Base-by-base conservation (phyloP, 331 rosid genomes). In the Cydonia oblonga region DNA sequence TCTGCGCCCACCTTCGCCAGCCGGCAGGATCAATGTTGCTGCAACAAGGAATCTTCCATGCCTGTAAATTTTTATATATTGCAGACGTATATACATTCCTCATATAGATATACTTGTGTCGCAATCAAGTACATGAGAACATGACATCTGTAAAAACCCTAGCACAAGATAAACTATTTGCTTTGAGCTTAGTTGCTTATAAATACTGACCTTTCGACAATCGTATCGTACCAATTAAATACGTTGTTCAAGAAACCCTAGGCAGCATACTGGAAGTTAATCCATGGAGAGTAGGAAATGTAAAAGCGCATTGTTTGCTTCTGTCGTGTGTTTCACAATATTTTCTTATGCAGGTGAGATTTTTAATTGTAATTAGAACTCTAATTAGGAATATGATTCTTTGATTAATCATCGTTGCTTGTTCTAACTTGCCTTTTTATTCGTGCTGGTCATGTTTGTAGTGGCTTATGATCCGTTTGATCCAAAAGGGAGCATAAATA, bases 381-480 rank as follows among this genome's bases (percentile, higher is more conserved):
- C 6, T 5, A 22, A 5, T 51, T 49, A 49, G 29, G 63, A 52
- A 4, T 52, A 3, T 7, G 30, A 30, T 29, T 7, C 26, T n/a
- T 28, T 28, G 15, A 5, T 24, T 54, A 20, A 54, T 25, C 25
- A 1, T 22, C 2, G 12, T 7, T 53, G 11, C 6, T 44, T 44
- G 4, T 14, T 44, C 52, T 1, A 44, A 44, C 7, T 44, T 4
- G 15, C 52, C n/a, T 22, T 3, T 65, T 22, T 20, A 2, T 14
- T 19, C 2, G 14, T 13, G 25, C 32, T 40, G 12, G 14, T 28
- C 46, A 2, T 64, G 33, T 71, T 66, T 18, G n/a, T 59, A 82
- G 80, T 62, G 76, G 86, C 83, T 46, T 82, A 79, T 60, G 79
- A 79, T 56, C 68, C 76, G 1, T 58, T 79, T 66, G 86, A 83